These are phyloP conservation scores for Linaria vulgaris DNA, from an alignment of 257 asterid species.

Conservation along the genomic window DNA sequence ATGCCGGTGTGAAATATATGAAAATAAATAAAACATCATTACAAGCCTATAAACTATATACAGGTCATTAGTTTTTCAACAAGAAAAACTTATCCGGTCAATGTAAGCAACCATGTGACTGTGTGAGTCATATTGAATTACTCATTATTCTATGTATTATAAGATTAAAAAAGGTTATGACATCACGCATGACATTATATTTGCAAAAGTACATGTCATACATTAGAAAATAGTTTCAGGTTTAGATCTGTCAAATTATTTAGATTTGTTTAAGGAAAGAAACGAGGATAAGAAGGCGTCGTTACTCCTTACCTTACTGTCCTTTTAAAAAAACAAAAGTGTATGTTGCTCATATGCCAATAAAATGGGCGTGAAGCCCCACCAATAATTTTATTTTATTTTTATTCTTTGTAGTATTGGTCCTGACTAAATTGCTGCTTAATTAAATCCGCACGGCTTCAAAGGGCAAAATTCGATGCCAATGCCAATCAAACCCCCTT, in stretches of 20 bases:
- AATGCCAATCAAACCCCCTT: not conserved
- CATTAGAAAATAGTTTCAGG: not conserved
- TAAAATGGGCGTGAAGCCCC: not conserved
- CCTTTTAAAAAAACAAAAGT: constrained; percentile 10
- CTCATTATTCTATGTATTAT: not conserved
- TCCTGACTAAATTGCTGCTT: not conserved
- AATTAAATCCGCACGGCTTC: not conserved
- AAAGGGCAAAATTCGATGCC: not conserved
- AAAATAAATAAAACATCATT: too few relatives aligned
- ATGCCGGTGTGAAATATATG: too few relatives aligned
- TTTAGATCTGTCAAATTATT: constrained; percentile 16
- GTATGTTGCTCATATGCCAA: constrained; percentile 22
- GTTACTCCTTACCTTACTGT: constrained; percentile 17
- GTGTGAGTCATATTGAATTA: constrained; percentile 24
- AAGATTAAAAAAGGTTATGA: constrained; percentile 6
- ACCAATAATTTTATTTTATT: not conserved
- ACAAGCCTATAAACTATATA: too few relatives aligned
- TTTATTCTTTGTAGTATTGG: not conserved
- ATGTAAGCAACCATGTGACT: constrained; percentile 26
- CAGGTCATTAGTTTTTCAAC: too few relatives aligned
- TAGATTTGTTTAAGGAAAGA: constrained; percentile 5
- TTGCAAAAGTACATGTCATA: constrained; percentile 21
- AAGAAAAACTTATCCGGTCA: constrained; percentile 20
- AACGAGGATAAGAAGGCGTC: not conserved
- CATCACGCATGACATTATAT: constrained; percentile 51